Conservation (phyloP, 2,329 filamentous ascomycete genomes). For the Elsinoe necatrix region DNA sequence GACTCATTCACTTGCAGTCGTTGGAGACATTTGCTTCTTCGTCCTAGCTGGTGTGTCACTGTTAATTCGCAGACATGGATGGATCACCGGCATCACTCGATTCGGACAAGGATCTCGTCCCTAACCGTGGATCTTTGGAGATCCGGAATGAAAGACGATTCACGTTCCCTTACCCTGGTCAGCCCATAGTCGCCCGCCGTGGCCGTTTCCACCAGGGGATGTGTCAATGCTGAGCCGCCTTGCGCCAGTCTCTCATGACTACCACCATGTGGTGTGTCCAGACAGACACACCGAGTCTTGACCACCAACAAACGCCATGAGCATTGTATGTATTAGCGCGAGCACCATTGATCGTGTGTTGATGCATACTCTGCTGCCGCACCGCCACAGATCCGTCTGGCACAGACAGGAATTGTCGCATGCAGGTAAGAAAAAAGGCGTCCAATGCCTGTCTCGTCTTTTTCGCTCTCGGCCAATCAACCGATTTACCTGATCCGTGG, state of each 20-base stretch:
- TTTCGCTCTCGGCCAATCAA: not conserved
- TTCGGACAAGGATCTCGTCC: not conserved
- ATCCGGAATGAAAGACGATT: not conserved
- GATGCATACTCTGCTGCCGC: not conserved
- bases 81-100: not conserved
- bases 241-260: too few relatives aligned
- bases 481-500: not conserved
- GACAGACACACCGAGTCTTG: not conserved
- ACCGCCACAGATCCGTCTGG: not conserved
- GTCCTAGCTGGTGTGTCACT: constrained; percentile 1
- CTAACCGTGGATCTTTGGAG: not conserved
- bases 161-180: not conserved
- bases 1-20: not conserved
- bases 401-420: not conserved
- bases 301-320: not conserved
- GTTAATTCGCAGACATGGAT: not conserved
- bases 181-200: not conserved
- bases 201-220: not conserved
- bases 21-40: not conserved
- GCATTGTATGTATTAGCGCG: not conserved
- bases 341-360: not conserved
- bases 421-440: constrained; percentile 10
- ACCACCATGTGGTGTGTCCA: not conserved
- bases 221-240: not conserved
- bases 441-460: constrained; percentile 5